Base-by-base conservation (phyloP, 768 basidiomycete genomes). In the Phlegmacium glaucopus region DNA sequence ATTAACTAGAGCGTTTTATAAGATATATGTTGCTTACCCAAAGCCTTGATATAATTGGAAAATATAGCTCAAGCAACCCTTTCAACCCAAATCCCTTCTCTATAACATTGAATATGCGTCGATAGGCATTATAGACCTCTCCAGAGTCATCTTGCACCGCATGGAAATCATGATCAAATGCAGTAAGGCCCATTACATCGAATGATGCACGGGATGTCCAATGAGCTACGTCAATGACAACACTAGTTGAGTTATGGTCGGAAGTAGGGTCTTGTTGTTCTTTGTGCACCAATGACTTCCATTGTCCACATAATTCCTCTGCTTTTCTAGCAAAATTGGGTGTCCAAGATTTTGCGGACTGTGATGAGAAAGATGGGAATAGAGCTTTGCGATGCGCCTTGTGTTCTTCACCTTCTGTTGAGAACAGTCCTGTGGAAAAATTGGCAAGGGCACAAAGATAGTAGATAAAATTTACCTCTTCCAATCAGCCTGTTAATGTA, bases 171-270 rank as follows among this genome's bases (percentile, higher is more conserved):
- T 80, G 77, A 50, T 76, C 71, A 30, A 82, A 77, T 5, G 75
- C 77, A 5, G 82, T 75, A 8, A 82, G 65, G 9, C 82, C 83
- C 40, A 85, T 81, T 9, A 82, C 72, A 52, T 86, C 83, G 47
- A 86, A 78, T 1, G 82, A 76, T 0, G 77, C 75, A 22, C 82
- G 76, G 10, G 78, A 78, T n/a, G 82, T 58, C 77, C 80, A 85
- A 47, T 75, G 73, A 17, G 72, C 64, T 16, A 82, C 67, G 50
- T 85, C 80, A 44, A 85, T 59, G 6, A 61, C 60, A 4, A 52
- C 50, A 25, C 52, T 45, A 35, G 35, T 29, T 26, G 45, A 40
- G 16, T 52, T 22, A n/a, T 17, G 22, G 5, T 10, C 32, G 34
- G 30, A n/a, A 18, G 38, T 10, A 5, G 22, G 50, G 18, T 52